A percentile compares a stretch with the other conserved stretches of the same genome.
phyloP scores from a whole-genome alignment of 2,329 filamentous ascomycete genomes.

The Neospermospora avenae region DNA sequence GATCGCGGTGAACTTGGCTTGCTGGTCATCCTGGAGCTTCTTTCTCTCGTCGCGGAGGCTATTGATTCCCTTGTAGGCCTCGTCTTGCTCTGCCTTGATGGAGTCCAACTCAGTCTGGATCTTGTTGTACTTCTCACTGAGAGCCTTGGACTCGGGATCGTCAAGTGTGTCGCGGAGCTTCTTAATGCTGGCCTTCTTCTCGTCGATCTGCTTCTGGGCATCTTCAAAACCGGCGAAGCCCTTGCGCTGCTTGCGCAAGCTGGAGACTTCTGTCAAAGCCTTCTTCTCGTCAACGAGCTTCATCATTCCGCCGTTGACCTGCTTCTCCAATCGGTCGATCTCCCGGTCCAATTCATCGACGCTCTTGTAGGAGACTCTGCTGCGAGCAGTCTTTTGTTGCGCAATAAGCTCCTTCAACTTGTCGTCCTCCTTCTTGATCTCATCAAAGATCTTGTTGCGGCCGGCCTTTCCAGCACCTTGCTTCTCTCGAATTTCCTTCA shows the following conservation, averaged over 20 bases:
- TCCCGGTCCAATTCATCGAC: slow-evolving; percentile 83
- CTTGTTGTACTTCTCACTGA: slow-evolving; percentile 80
- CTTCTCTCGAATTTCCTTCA: slow-evolving; percentile 79
- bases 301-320: slow-evolving; percentile 87
- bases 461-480: slow-evolving; percentile 85
- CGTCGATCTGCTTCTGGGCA: slow-evolving; percentile 83
- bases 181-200: slow-evolving; percentile 82
- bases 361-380: slow-evolving; percentile 80
- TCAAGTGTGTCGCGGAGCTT: slow-evolving; percentile 86
- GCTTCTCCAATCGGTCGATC: slow-evolving; percentile 75
- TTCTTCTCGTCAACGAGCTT: slow-evolving; percentile 98
- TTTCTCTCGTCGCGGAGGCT: slow-evolving; percentile 79
- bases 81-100: slow-evolving; percentile 90
- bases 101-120: slow-evolving; percentile 84
- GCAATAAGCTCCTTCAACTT: slow-evolving; percentile 79
- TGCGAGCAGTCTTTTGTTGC: slow-evolving; percentile 83
- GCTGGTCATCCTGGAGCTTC: slow-evolving; percentile 79
- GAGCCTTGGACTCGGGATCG: slow-evolving; percentile 84
- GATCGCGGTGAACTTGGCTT: slow-evolving; percentile 78
- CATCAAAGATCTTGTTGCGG: slow-evolving; percentile 74
- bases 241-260: slow-evolving; percentile 85
- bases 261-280: slow-evolving; percentile 77
- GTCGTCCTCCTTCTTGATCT: slow-evolving; percentile 89
- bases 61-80: slow-evolving; percentile 84
- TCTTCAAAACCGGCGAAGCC: slow-evolving; percentile 82